Evolutionary conservation across 106 monocot genomes (phyloP).

Genomic region (Dendrobium officinale): DNA sequence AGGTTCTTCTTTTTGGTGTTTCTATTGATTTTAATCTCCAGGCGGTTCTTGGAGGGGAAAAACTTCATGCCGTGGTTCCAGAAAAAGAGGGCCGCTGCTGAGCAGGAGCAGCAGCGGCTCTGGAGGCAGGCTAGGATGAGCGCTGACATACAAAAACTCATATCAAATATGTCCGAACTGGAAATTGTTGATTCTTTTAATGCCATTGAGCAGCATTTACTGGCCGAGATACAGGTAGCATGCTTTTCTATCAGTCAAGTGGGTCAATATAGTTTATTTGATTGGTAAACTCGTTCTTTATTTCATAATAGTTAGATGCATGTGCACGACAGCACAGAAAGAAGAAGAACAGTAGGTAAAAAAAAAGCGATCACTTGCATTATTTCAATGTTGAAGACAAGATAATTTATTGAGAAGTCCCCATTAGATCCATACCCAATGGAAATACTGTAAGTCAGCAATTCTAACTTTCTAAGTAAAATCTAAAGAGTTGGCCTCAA

Average conservation of each 20-base stretch:
- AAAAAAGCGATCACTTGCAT: too few species aligned
- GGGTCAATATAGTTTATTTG: too few species aligned
- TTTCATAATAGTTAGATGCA: not conserved
- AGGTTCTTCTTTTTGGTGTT: not conserved
- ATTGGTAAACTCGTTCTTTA: not conserved
- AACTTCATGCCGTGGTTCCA: constrained; percentile 99
- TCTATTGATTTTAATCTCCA: constrained; percentile 20
- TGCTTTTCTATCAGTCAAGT: not conserved
- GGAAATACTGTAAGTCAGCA: too few species aligned
- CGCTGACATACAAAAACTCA: constrained; percentile 61
- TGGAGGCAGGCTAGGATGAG: constrained; percentile 83
- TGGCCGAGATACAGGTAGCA: constrained; percentile 67
- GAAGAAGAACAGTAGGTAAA: too few species aligned
- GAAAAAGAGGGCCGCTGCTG: constrained; percentile 60
- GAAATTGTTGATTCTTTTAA: constrained; percentile 91
- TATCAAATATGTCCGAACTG: constrained; percentile 74
- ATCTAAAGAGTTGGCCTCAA: too few species aligned
- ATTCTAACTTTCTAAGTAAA: too few species aligned
- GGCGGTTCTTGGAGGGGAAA: constrained; percentile 64
- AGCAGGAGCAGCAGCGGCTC: constrained; percentile 71
- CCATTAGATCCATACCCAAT: too few species aligned
- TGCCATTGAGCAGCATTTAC: constrained; percentile 77
- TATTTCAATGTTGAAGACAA: too few species aligned
- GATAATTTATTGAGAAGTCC: too few species aligned
- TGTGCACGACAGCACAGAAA: too few species aligned